Conservation (phyloP, 1,284 basidiomycete species). For the Pyrrhoderma lamaoense region DNA sequence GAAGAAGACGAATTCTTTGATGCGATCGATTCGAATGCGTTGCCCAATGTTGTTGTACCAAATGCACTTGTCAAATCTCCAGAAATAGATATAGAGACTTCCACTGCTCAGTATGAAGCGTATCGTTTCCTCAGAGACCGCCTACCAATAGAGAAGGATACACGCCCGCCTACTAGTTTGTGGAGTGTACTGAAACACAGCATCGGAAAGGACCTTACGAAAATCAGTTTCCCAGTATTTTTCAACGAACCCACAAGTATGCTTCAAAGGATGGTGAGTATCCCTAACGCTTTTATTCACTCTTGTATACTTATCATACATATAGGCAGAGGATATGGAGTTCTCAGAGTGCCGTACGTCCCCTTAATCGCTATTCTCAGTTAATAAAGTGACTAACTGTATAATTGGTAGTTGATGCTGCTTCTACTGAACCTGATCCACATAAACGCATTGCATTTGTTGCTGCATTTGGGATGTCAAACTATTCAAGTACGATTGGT, state of each 20-base stretch:
- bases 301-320: conserved; percentile 11
- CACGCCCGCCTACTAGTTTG: conserved; percentile 84
- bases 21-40: conserved; percentile 79
- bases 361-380: conserved; percentile 8
- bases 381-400: neutral
- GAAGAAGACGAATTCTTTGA: conserved; percentile 98
- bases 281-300: neutral
- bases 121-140: conserved; percentile 63
- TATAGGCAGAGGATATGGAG: conserved; percentile 87
- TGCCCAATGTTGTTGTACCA: conserved; percentile 69
- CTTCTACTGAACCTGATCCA: conserved; percentile 71
- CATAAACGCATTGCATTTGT: conserved; percentile 87
- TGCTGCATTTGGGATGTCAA: conserved; percentile 96
- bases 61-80: conserved; percentile 43
- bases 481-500: conserved; percentile 94
- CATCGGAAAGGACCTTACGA: conserved; percentile 96
- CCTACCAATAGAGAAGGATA: conserved; percentile 69
- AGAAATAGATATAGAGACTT: conserved; percentile 23
- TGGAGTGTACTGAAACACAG: conserved; percentile 96
- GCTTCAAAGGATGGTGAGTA: conserved; percentile 73
- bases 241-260: conserved; percentile 98
- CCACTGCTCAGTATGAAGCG: conserved; percentile 51
- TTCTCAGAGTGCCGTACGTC: conserved; percentile 85
- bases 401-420: conserved; percentile 64
- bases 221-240: conserved; percentile 92